Evolutionary conservation across 345 rosid genomes (phyloP), one percentile per base, ranked within the genome.

Genomic region (Boechera stricta): DNA sequence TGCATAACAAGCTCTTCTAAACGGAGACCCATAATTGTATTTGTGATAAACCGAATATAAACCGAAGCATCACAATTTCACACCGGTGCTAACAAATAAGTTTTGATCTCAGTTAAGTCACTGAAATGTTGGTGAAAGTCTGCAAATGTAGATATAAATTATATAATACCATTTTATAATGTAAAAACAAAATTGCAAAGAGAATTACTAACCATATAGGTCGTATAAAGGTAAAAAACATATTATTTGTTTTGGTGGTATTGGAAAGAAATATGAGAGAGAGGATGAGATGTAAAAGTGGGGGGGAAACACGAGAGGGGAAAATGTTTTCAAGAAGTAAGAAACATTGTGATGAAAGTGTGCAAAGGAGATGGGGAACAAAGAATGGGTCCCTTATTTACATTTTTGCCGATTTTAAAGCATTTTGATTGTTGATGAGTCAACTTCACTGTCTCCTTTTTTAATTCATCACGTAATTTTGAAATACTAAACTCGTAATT

Each of bases 341-440:
- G 60, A 49, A 77, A 71, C 71, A 76, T 64, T 6, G 33, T 85
- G 82, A 86, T 84, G 77, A 71, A 59, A 82, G 74, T 70, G 41
- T 86, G 93, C 79, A 60, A 2, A 42, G 81, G 67, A 71, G 60
- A 70, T 79, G 67, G 94, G 98, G 82, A 79, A 81, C 94, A 64
- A 52, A 79, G n/a, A 63, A 70, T 66, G 87, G 91, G 91, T 18
- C 96, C 94, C 83, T 66, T 42, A 38, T 77, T 85, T 78, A 63
- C 58, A 53, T 15, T 68, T 76, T 70, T 48, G 67, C 69, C 81
- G 59, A 51, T 67, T 72, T 71, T 36, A 71, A 64, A 78, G 71
- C 83, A 16, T n/a, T 49, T 49, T 54, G 72, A 82, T 84, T 67
- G 87, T 77, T 84, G 88, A 84, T 61, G 79, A 81, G 94, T 88